Evolutionary conservation across 495 filamentous ascomycete species (phyloP), one percentile per base, ranked within the genome.

Genomic region (Haplographium delicatum): DNA sequence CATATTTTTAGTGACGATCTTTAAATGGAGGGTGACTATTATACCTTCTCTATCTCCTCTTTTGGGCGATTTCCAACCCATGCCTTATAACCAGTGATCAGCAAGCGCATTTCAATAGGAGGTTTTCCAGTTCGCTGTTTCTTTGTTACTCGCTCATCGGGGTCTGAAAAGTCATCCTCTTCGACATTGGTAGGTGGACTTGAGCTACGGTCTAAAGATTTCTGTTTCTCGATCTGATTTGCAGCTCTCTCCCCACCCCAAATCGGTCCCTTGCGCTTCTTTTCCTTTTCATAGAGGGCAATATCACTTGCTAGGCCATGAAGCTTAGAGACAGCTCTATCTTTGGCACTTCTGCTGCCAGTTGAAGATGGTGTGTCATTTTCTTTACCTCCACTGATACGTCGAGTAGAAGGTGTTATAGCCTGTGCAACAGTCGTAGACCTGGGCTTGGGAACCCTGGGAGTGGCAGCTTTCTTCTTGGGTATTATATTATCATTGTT

Each of bases 271-370:
- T 65, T 65, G 45, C 76, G 80, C 70, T 93, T 95, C 72, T 73
- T 89, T 66, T 99, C 93, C 60, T 95, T 96, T 63, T 99, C 85
- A 61, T 90, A 96, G 43, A 91, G 70, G 6, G 83, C 84, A 55
- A 96, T 87, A 65, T 96, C 93, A 0, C 81, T 76, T 8, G 88
- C 89, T 20, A 86, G 66, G 19, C 81, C 76, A 44, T 93, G 88
- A 2, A 97, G 68, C 44, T 76, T 82, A 3, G 83, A 82, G 2
- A 83, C 68, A 26, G 94, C 93, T 51, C 82, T 81, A 3, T 86
- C 83, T 61, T 96, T 96, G 6, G 93, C 91, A 59, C 85, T 88
- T 24, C 93, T 83, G 63, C 87, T 91, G 35, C 82, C 81, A 3
- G 80, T 86, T 11, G 82, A 80, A 1, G 81, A 82, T 0, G 91